These are phyloP conservation scores for Westerdykella sp. DNA, from an alignment of 2,329 filamentous ascomycete genomes.

Conservation along the genomic window DNA sequence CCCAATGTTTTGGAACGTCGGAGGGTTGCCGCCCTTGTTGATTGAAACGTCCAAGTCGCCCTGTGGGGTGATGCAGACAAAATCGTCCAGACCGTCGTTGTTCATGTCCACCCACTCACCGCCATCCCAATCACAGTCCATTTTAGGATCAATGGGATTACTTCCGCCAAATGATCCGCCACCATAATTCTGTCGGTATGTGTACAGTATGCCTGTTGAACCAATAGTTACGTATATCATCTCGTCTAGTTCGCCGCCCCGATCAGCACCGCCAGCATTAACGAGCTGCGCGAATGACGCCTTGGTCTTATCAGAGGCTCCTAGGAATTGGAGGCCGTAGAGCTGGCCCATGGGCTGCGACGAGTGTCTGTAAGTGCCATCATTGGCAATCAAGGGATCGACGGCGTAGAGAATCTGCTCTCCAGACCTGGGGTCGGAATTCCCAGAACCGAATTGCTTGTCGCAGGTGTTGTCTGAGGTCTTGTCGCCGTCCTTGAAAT, in stretches of 20 bases:
- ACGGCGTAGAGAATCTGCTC: too few species aligned
- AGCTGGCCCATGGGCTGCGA: too few species aligned
- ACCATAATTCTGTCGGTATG: too few species aligned
- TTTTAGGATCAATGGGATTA: not conserved
- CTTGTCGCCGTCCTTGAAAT: too few species aligned
- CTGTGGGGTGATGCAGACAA: conserved; percentile 20
- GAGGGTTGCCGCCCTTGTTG: conserved; percentile 18
- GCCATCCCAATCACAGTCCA: not conserved
- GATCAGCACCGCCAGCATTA: conserved; percentile 1
- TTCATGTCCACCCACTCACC: conserved; percentile 22
- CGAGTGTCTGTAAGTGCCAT: not conserved
- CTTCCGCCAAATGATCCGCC: not conserved
- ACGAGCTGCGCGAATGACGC: conserved; percentile 6
- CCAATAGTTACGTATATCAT: conserved; percentile 6
- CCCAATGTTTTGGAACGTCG: conserved; percentile 19
- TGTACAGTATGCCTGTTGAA: too few species aligned
- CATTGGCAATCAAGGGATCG: too few species aligned
- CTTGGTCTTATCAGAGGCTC: too few species aligned
- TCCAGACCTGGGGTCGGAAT: too few species aligned
- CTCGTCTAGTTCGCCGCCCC: conserved; percentile 4
- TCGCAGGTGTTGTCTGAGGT: too few species aligned
- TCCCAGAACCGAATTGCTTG: too few species aligned
- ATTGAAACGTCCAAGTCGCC: conserved; percentile 15
- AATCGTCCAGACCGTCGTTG: conserved; percentile 25
- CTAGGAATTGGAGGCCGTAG: too few species aligned